Evolutionary conservation across 768 basidiomycete genomes (phyloP), one percentile per base, ranked within the genome.

Genomic region (Krasilnikovozyma curviuscula): DNA sequence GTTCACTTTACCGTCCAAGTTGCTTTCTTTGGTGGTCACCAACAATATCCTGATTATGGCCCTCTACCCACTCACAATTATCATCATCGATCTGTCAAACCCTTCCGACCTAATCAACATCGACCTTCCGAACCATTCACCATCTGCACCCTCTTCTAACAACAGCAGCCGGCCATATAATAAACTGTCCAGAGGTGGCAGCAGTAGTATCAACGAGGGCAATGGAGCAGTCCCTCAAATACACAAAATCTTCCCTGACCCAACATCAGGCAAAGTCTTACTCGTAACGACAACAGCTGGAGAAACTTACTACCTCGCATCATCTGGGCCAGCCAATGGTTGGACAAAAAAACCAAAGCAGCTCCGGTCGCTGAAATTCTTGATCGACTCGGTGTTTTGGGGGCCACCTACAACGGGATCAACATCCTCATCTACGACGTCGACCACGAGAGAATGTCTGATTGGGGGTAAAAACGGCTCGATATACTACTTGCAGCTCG

Each of bases 351-450:
- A 86, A 58, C 79, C 84, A 0, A 73, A 75, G 37, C 78, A 72
- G 37, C 68, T 97, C 45, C 80, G 83, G 59, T 68, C 70, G 7
- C 80, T 88, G 65, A 80, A 83, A 62, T 78, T 84, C 69, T 71
- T 83, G 58, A 80, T 97, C 55, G 83, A 89, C 63, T 79, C 83
- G 53, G 70, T 97, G 33, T 83, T 83, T 0, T 97, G 91, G 91
- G 88, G 85, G 57, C 80, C 66, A 21, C 75, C 63, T 60, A 74
- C 44, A 71, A 73, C 42, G 60, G 79, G 39, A 66, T 80, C 32
- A 72, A 53, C 58, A 5, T 53, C 79, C 7, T 71, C 78, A 0
- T 68, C 77, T 10, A 71, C 79, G 61, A 69, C 76, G 18, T 79
- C 77, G 1, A 81, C 83, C 6, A 85, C 81, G 3, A 68, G 79